Base-by-base conservation (phyloP, 2,329 filamentous ascomycete species). In the Teratosphaeria pseudoeucalypti region DNA sequence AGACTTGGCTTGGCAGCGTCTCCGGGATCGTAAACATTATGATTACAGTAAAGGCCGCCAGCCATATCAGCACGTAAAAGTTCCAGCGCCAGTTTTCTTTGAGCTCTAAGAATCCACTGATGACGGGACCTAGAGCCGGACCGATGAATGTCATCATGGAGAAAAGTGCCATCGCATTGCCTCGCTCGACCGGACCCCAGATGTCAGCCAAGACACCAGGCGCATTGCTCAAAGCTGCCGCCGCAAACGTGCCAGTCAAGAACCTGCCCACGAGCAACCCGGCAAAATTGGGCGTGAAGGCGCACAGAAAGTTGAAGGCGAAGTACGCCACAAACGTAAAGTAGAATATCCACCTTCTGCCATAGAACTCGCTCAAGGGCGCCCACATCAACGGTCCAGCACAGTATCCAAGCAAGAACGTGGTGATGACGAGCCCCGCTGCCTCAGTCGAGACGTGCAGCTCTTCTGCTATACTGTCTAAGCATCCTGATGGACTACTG, bases 331-430 rank as follows among this genome's bases (percentile, higher is more conserved):
- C 61, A 57, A 74, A 77, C 6, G 72, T 72, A 55, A 67, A 64
- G 67, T 81, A 78, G 63, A 83, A 81, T 54, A 83, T 76, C 63
- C 73, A 74, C 61, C 79, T 75, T 14, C 85, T 77, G 9, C 85
- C 85, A 60, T 81, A 82, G 61, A 87, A 83, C 68, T 89, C 86
- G 52, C 82, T 86, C 2, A 88, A 68, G 0, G 86, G 86, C 0
- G 84, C 85, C 77, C 85, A 87, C 12, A 86, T 71, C 9, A 86
- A 71, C 0, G 83, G 83, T 0, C 84, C 84, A 2, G 80, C 77
- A 23, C 85, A 81, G 67, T 86, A 88, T n/a, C 70, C 70, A 1
- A 73, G 64, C 19, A 73, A 59, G 58, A 73, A 72, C 1, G 71
- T 61, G 2, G 71, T 72, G 10, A 71, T 63, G n/a, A 71, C 71